These are phyloP conservation scores for Paraglomus occultum DNA, from an alignment of 192 early-diverging fungal species.

Conservation along the genomic window DNA sequence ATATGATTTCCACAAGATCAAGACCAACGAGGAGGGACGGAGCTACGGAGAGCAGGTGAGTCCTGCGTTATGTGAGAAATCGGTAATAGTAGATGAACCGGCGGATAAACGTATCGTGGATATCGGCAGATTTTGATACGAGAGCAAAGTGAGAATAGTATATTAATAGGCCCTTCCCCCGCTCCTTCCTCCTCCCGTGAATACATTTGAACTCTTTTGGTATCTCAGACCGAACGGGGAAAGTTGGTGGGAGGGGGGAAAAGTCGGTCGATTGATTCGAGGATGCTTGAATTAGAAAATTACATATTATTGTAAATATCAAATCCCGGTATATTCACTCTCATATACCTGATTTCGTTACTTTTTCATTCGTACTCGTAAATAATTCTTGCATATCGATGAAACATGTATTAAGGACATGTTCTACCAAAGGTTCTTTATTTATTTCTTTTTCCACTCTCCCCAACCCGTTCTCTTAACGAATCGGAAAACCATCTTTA, in stretches of 20 bases:
- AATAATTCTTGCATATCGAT: not conserved
- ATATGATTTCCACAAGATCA: slow-evolving; percentile 66
- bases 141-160: no score
- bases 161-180: no score
- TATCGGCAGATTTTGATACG: no score
- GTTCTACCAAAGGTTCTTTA: no score
- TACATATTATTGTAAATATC: not conserved
- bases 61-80: not conserved
- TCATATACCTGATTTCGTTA: not conserved
- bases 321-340: not conserved
- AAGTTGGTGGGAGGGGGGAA: no score
- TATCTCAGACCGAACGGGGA: not conserved
- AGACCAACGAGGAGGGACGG: slow-evolving; percentile 35
- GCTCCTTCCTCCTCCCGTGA: no score
- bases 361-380: not conserved
- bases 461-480: no score
- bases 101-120: no score
- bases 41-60: slow-evolving; percentile 43
- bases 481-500: no score
- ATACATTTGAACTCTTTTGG: slow-evolving; percentile 13
- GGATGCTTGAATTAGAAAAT: no score
- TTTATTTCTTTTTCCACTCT: no score
- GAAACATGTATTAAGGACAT: no score
- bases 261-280: not conserved
- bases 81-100: not conserved